Evolutionary conservation across 805 yeast species (phyloP).

Genomic region (Candida palmyrensis): DNA sequence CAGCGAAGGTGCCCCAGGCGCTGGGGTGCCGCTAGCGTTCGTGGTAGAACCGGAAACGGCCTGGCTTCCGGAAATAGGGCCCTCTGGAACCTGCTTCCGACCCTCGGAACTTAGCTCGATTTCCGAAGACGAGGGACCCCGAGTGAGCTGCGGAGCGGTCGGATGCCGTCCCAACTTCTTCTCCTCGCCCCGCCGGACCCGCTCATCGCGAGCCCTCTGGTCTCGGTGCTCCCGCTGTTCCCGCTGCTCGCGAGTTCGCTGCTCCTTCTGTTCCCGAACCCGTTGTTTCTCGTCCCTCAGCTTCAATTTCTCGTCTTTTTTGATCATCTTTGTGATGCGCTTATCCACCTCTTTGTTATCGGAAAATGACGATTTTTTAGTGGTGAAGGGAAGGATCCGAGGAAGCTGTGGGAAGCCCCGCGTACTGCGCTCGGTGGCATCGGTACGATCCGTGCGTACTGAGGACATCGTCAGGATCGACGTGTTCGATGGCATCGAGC

Average conservation of each 20-base stretch:
- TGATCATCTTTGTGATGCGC: conserved; percentile 26
- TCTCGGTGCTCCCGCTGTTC: no score
- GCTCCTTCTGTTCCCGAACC: no score
- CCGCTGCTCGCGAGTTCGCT: no score
- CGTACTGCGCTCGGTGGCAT: conserved; percentile 12
- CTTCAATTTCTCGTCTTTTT: conserved; percentile 23
- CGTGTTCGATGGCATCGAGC: conserved; percentile 7
- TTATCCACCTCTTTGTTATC: conserved; percentile 26
- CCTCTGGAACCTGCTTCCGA: no score
- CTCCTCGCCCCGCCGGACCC: no score
- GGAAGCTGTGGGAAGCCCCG: conserved; percentile 19
- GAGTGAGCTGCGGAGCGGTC: no score
- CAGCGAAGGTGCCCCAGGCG: no score
- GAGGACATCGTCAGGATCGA: conserved; percentile 11
- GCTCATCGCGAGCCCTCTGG: no score
- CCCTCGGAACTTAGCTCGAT: no score
- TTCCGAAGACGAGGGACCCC: no score
- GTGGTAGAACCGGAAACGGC: conserved; percentile 5
- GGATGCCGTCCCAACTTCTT: no score
- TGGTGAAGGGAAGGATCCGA: conserved; percentile 25
- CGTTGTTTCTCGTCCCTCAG: conserved; percentile 9
- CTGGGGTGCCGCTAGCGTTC: neutral
- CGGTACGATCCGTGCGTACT: conserved; percentile 5
- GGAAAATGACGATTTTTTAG: conserved; percentile 2
- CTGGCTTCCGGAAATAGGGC: no score